phyloP scores from a whole-genome alignment of 1,284 basidiomycete genomes.

The Rhodotorula sp. region DNA sequence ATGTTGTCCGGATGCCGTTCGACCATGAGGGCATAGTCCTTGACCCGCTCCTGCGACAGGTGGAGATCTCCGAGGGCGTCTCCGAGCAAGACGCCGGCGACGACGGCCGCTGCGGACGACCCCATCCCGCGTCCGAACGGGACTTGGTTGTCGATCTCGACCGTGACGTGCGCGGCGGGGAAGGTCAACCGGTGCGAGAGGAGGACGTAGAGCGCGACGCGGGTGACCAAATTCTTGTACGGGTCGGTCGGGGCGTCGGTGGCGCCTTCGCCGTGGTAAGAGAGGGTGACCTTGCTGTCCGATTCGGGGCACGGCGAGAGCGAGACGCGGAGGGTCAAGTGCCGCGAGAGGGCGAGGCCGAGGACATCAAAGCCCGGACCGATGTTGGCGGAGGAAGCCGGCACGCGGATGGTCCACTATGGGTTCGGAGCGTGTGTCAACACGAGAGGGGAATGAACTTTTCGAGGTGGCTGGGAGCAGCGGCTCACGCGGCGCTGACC shows the following conservation, averaged over 20 bases:
- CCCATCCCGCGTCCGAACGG: constrained; percentile 97
- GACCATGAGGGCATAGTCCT: constrained; percentile 98
- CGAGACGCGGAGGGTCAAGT: constrained; percentile 73
- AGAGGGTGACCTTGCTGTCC: constrained; percentile 60
- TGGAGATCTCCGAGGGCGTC: constrained; percentile 73
- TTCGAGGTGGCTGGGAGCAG: rapidly evolving
- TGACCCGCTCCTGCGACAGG: constrained; percentile 68
- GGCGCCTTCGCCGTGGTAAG: constrained; percentile 84
- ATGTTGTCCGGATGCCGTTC: constrained; percentile 99
- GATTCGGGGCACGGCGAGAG: constrained; percentile 43
- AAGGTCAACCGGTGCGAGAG: constrained; percentile 72
- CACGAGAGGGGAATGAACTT: too few relatives aligned
- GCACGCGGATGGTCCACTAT: constrained; percentile 69
- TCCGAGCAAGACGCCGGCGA: constrained; percentile 90
- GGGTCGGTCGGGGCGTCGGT: constrained; percentile 87
- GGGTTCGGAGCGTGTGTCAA: not conserved
- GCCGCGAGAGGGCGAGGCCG: constrained; percentile 88
- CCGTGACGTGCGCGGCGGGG: constrained; percentile 55
- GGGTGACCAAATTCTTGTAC: constrained; percentile 97
- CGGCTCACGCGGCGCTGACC: constrained; percentile 23
- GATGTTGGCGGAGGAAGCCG: constrained; percentile 96
- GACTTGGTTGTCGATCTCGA: constrained; percentile 87
- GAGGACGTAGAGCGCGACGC: constrained; percentile 93
- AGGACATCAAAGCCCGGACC: constrained; percentile 99
- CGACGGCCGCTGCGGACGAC: constrained; percentile 95